Base-by-base conservation (phyloP, 306 rosid species). In the Prinsepia uniflora region DNA sequence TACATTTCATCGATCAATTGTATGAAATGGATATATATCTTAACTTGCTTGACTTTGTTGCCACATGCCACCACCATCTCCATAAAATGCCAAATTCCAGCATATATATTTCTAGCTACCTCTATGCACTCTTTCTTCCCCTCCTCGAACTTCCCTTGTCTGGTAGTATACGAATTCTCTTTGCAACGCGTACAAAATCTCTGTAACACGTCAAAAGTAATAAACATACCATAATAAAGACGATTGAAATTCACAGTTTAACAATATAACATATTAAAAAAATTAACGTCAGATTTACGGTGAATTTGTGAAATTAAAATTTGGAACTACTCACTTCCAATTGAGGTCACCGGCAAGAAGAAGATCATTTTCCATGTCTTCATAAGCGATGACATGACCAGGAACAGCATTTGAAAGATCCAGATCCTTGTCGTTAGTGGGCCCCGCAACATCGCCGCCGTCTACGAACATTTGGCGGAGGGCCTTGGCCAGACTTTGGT, bases 301-400 rank as follows among this genome's bases (percentile, higher is more conserved):
- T 30, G 36, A 30, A 30, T 3, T 30, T 30, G 36, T 30, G 36
- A 30, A 30, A 30, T 1, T 30, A 30, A 30, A 30, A 30, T 30
- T 30, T 30, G 4, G 2, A 30, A 30, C 36, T 30, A 82, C 87
- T 81, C 80, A 92, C 98, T 89, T 87, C 98, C 98, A 92, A 65
- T 57, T 73, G 66, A 92, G 96, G 64, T 92, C 98, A 59, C 98
- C 95, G 36, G 95, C 98, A 6, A 92, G 95, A 81, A 92, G 96
- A 76, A 92, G 98, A 81, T 92, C 95, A 39, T 89, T 84, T 73
- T 92, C 98, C 69, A 89, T 84, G 67, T 92, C 96, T 80, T 92
- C 98, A 64, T 92, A 92, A 36, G 96, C 98, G 77, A 89, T 80
- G 70, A 89, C 78, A 67, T 92, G 83, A 43, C 98, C 96, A 7